phyloP scores from a whole-genome alignment of 257 asterid species.

The Nicotiana tomentosiformis region DNA sequence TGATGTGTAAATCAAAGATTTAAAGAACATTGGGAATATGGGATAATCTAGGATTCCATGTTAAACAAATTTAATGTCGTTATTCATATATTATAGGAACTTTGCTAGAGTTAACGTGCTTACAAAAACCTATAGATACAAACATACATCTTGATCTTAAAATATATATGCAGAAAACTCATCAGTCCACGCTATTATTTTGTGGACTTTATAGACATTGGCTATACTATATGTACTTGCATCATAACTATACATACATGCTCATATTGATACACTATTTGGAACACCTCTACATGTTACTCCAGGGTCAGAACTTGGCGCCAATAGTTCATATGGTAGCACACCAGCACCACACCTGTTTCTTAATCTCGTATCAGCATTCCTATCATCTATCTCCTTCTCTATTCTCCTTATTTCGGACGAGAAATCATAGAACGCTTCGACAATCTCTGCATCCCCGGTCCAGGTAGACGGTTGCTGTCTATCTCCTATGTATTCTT shows the following conservation, averaged over 20 bases:
- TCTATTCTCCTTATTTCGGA: slow-evolving; percentile 53
- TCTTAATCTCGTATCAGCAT: slow-evolving; percentile 32
- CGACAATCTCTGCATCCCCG: slow-evolving; percentile 59
- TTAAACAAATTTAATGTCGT: not conserved
- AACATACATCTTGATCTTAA: not conserved
- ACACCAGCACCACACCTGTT: slow-evolving; percentile 97
- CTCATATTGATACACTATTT: slow-evolving; percentile 86
- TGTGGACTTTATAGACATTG: not conserved
- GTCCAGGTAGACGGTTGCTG: slow-evolving; percentile 77
- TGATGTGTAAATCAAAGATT: no score
- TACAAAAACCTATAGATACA: not conserved
- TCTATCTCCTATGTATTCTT: slow-evolving; percentile 88
- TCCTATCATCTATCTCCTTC: slow-evolving; percentile 73
- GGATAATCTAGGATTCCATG: not conserved
- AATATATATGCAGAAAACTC: not conserved
- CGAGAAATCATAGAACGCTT: slow-evolving; percentile 63
- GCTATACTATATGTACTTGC: not conserved
- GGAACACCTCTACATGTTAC: slow-evolving; percentile 98
- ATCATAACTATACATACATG: not conserved
- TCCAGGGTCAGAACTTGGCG: slow-evolving; percentile 82
- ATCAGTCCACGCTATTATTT: not conserved
- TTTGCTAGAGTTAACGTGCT: not conserved
- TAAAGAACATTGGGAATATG: no score
- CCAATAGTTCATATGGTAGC: slow-evolving; percentile 85
- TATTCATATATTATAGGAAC: not conserved